Base-by-base conservation (phyloP, 768 basidiomycete genomes). In the Lentinula raphanica region DNA sequence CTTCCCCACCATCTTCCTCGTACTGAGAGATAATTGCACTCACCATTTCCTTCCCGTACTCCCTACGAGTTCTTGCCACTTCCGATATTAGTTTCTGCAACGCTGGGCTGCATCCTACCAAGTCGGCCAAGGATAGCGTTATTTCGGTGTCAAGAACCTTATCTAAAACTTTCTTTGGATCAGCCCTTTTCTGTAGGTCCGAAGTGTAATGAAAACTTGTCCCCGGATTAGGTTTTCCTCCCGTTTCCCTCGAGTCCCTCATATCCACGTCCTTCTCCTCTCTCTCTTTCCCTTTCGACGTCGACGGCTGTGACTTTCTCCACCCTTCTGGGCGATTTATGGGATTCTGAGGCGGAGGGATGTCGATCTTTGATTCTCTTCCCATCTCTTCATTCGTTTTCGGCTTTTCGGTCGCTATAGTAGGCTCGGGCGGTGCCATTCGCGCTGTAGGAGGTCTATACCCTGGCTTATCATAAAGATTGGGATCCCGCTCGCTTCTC, bases 301-400 rank as follows among this genome's bases (percentile, higher is more conserved):
- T 7, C 51, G 2, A 6, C 19, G 32, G 19, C 28, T 44, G 28
- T 6, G 42, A 59, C 2, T 17, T 51, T 27, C 54, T 59, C 58
- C 58, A 59, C 36, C 58, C 58, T 3, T 54, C 36, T 13, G 44
- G 17, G 1, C 12, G 5, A 32, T 59, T 59, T 17, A 59, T 59
- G 13, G 58, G 58, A 46, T 59, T 54, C 3, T 5, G 19, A 1
- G 51, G 58, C 2, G 51, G 58, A 3, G 51, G 21, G 29, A 58
- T 32, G 12, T 32, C 12, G 32, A 32, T 12, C 12, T 32, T 32
- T 8, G 32, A 32, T n/a, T n/a, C n/a, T n/a, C n/a, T n/a, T n/a
- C n/a, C n/a, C n/a, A n/a, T n/a, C n/a, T n/a, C n/a, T n/a, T n/a
- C n/a, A n/a, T n/a, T n/a, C n/a, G n/a, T n/a, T n/a, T n/a, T n/a